Evolutionary conservation across 1,284 basidiomycete genomes (phyloP), one percentile per base, ranked within the genome.

Genomic region (Irpex sp.): DNA sequence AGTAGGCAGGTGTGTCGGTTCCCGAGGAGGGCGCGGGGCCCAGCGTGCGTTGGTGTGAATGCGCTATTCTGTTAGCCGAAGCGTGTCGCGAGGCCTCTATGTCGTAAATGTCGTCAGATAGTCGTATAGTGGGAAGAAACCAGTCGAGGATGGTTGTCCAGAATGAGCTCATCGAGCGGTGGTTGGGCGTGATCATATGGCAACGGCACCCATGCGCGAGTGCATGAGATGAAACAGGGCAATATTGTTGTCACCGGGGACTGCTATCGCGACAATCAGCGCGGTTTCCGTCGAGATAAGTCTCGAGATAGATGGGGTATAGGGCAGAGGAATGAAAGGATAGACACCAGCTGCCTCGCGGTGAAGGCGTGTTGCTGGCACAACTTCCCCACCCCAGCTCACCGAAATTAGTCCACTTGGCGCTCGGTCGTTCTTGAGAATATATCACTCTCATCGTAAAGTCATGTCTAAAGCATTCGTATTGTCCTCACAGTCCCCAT

Each of bases 401-500:
- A 37, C 26, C 54, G 31, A 56, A 37, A 56, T n/a, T 56, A 56
- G 54, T 34, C 54, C 54, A 31, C 54, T 34, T 15, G 36, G 54
- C 54, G 54, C 54, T 17, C 54, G 15, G 34, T 31, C 15, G 15
- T 8, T 9, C 11, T 56, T 64, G 5, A 34, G 6, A 34, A 34
- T 34, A 34, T 34, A 34, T 34, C 1, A 5, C 40, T n/a, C 40
- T 47, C 40, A 47, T 13, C 40, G n/a, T 13, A 11, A 47, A 13
- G 40, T 4, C n/a, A 47, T 0, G 13, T 17, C 19, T 52, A 52
- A 9, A 9, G 17, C 19, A 52, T 31, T 56, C 52, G 51, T 76
- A 88, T 81, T 69, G 82, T 74, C 63, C 80, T 76, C 44, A 92
- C 71, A 0, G 89, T 90, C 69, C 84, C 80, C 73, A 92, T 83